These are phyloP conservation scores for Termitomyces sp. DNA, from an alignment of 768 basidiomycete species.

Conservation along the genomic window DNA sequence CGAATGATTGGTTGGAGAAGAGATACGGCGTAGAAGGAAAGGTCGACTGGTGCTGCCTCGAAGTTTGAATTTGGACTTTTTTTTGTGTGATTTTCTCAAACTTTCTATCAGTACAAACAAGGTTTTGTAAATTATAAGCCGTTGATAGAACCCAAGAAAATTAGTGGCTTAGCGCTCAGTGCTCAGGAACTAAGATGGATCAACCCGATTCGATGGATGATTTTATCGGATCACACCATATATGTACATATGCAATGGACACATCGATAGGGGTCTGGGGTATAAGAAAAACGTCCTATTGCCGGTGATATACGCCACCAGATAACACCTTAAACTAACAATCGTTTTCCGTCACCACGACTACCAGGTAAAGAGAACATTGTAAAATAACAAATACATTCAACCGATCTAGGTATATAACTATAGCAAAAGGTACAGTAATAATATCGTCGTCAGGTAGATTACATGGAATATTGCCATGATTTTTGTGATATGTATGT, in stretches of 20 bases:
- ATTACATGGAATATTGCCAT: conserved; percentile 9
- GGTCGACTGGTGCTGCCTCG: conserved; percentile 65
- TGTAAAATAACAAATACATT: conserved; percentile 17
- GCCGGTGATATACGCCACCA: background rate
- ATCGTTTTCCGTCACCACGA: background rate
- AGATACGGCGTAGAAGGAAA: conserved; percentile 68
- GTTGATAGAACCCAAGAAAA: conserved; percentile 2
- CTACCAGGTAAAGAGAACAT: background rate
- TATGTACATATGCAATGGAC: background rate
- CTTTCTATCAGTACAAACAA: background rate
- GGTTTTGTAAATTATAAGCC: background rate
- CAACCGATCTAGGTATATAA: conserved; percentile 21
- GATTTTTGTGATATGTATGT: conserved; percentile 1
- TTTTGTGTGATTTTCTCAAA: background rate
- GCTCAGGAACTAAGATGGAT: background rate
- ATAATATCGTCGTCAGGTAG: conserved; percentile 19
- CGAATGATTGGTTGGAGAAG: conserved; percentile 81
- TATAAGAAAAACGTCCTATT: background rate
- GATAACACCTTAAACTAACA: background rate
- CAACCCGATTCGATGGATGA: conserved; percentile 3
- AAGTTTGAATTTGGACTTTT: conserved; percentile 13
- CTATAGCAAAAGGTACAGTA: conserved; percentile 17
- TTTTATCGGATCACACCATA: background rate
- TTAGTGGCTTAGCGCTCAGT: background rate
- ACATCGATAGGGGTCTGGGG: background rate